phyloP scores from a whole-genome alignment of 306 rosid genomes.

The Corylus americana region DNA sequence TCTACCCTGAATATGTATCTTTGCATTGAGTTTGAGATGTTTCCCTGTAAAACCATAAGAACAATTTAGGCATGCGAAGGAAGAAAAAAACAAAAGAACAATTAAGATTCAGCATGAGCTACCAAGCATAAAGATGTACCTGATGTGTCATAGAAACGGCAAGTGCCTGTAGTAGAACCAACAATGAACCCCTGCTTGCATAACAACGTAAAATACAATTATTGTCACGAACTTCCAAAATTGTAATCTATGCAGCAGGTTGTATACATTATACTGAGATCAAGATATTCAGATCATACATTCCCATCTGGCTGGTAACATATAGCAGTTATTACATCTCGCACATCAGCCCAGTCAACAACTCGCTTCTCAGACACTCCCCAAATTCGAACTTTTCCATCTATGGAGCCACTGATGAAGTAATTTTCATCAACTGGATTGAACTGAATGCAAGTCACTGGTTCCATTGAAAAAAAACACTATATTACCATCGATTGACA shows the following conservation, averaged over 20 bases:
- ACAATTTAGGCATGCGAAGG: slow-evolving; percentile 30
- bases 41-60: slow-evolving; percentile 49
- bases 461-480: slow-evolving; percentile 25
- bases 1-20: slow-evolving; percentile 50
- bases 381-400: slow-evolving; percentile 93
- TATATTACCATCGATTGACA: not conserved
- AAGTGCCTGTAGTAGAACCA: slow-evolving; percentile 73
- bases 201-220: slow-evolving; percentile 21
- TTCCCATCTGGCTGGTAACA: slow-evolving; percentile 76
- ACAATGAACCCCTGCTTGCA: slow-evolving; percentile 70
- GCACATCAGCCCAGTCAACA: slow-evolving; percentile 80
- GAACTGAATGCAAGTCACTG: slow-evolving; percentile 91
- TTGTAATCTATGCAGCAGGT: not conserved
- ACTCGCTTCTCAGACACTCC: slow-evolving; percentile 69
- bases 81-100: not conserved
- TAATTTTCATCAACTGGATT: slow-evolving; percentile 69
- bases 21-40: slow-evolving; percentile 50
- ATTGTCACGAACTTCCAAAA: slow-evolving; percentile 8
- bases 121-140: slow-evolving; percentile 43
- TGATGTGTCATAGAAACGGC: slow-evolving; percentile 67
- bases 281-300: slow-evolving; percentile 41
- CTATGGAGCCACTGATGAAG: slow-evolving; percentile 89
- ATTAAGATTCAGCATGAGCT: not conserved
- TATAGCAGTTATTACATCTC: slow-evolving; percentile 80
- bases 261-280: slow-evolving; percentile 8